Percentiles rank a stretch among this genome's conserved stretches.
Evolutionary conservation across 2,329 filamentous ascomycete species (phyloP).

Genomic region (Calonectria multiphialidica): DNA sequence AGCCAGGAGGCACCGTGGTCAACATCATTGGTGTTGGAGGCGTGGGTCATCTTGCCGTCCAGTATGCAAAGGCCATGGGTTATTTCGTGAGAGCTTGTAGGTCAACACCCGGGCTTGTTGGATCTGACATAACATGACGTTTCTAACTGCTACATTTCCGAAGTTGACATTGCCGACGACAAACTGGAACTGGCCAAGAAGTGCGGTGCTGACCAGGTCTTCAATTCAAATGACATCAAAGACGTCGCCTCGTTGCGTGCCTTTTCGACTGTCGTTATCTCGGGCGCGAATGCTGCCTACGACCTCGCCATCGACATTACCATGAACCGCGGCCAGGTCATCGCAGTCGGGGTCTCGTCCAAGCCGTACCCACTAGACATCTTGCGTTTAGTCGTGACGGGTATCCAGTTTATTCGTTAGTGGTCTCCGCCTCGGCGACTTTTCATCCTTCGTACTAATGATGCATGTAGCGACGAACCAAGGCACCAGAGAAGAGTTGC

Average conservation of each 20-base stretch:
- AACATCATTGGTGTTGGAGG: neutral
- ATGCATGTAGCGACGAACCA: neutral
- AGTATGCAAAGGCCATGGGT: constrained; percentile 1
- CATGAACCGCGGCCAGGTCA: neutral
- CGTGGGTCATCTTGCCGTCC: neutral
- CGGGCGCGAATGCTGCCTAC: neutral
- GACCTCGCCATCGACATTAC: neutral
- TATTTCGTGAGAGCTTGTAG: neutral
- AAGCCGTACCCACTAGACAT: neutral
- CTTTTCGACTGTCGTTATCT: neutral
- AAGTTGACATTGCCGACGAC: neutral
- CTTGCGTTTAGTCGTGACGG: neutral
- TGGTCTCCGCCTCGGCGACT: too few relatives aligned
- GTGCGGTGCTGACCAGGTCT: neutral
- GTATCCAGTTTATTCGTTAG: neutral
- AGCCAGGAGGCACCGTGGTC: neutral
- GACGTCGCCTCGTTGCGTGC: neutral
- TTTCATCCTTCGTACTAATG: neutral
- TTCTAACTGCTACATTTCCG: neutral
- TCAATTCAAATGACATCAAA: neutral
- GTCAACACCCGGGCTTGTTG: neutral
- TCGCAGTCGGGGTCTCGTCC: neutral
- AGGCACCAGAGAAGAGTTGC: neutral
- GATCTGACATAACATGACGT: fast-evolving
- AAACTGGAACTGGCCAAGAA: constrained; percentile 1